Conservation (phyloP, 2,329 filamentous ascomycete species). For the Cordyceps cateniannulata region DNA sequence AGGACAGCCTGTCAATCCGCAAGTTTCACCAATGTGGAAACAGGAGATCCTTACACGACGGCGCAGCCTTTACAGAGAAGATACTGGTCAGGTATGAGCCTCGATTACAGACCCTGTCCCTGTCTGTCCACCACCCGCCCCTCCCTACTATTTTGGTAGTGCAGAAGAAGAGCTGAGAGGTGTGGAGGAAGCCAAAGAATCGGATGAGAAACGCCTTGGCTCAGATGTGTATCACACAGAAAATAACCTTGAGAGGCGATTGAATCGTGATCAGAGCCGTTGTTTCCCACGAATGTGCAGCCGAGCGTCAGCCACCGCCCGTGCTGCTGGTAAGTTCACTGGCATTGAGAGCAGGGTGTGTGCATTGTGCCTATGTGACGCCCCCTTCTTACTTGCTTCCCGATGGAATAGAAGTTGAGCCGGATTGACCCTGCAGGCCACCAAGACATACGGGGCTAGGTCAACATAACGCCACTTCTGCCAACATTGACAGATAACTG, state of each 20-base stretch:
- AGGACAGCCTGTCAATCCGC: background rate
- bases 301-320: conserved; percentile 3
- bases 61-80: background rate
- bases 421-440: background rate
- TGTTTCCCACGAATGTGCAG: background rate
- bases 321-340: background rate
- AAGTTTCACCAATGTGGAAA: conserved; percentile 8
- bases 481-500: conserved; percentile 3
- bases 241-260: background rate
- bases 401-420: background rate
- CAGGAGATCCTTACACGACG: background rate
- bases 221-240: background rate
- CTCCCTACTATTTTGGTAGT: background rate
- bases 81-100: background rate
- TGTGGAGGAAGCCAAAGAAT: conserved; percentile 2
- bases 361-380: background rate
- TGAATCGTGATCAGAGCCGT: background rate
- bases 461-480: background rate
- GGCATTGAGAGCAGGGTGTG: background rate
- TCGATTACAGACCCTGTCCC: background rate
- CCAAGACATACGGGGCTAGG: background rate
- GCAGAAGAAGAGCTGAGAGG: background rate
- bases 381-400: background rate
- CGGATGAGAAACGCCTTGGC: conserved; percentile 7
- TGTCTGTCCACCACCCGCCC: conserved; percentile 2